These are phyloP conservation scores for Raddia distichophylla DNA, from an alignment of 176 grass and related monocot species.

Conservation along the genomic window DNA sequence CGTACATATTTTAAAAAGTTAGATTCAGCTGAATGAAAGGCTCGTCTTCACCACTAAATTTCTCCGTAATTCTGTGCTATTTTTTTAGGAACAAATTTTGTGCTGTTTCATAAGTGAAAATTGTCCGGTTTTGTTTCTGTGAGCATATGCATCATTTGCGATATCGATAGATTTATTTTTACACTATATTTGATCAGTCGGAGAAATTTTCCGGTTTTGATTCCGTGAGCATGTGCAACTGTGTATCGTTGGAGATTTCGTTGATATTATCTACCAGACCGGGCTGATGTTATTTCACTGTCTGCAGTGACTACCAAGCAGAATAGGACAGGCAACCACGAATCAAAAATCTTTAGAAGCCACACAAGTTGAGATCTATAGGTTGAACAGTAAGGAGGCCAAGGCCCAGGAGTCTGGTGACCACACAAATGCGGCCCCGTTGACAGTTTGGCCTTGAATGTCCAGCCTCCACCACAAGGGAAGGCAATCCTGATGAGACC, in stretches of 20 bases:
- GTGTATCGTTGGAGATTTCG: constrained; percentile 33
- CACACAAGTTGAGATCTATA: constrained; percentile 9
- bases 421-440: no score
- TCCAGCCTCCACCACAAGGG: no score
- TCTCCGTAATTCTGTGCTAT: no score
- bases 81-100: no score
- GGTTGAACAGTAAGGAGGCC: background rate
- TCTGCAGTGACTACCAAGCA: constrained; percentile 17
- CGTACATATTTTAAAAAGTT: no score
- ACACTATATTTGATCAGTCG: background rate
- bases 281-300: constrained; percentile 34
- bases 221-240: constrained; percentile 29
- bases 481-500: no score
- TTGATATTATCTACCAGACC: constrained; percentile 32
- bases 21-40: no score
- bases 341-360: constrained; percentile 32
- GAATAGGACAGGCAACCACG: background rate
- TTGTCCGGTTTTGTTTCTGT: no score
- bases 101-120: no score
- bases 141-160: constrained; percentile 5
- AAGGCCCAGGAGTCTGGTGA: background rate
- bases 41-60: no score
- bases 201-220: background rate
- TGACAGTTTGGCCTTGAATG: no score
- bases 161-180: background rate